Conservation (phyloP, 1,284 basidiomycete genomes). For the Paramarasmius palmivorus region DNA sequence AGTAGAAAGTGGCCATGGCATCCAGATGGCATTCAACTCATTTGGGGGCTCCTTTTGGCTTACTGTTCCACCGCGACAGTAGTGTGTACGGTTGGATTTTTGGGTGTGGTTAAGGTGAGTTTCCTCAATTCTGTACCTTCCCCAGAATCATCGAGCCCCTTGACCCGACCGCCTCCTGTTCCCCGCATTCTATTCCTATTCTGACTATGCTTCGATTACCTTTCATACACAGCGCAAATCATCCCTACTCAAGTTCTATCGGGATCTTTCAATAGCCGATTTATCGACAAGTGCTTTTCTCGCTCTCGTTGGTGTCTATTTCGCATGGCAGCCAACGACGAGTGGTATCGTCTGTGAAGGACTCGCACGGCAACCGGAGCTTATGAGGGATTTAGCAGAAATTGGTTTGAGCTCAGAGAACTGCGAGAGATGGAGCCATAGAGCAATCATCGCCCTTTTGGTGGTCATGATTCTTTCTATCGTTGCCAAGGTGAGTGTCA, state of each 20-base stretch:
- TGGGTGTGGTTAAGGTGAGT: conserved; percentile 67
- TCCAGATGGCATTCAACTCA: conserved; percentile 59
- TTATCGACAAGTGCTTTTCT: conserved; percentile 64
- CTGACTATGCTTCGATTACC: neutral
- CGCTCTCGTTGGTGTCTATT: conserved; percentile 55
- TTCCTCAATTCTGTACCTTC: neutral
- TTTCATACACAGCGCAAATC: conserved; percentile 44
- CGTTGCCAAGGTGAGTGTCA: conserved; percentile 57
- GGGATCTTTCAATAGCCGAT: conserved; percentile 76
- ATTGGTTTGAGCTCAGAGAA: conserved; percentile 74
- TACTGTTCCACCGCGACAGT: conserved; percentile 66
- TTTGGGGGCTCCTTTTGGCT: conserved; percentile 63
- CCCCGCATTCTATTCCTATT: neutral
- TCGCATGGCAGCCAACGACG: conserved; percentile 54
- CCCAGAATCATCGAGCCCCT: neutral
- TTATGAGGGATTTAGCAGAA: conserved; percentile 69
- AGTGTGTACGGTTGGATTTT: conserved; percentile 61
- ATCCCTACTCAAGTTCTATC: conserved; percentile 58
- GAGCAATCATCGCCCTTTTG: conserved; percentile 51
- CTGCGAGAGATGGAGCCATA: conserved; percentile 75
- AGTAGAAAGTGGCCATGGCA: conserved; percentile 39
- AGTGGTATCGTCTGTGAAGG: conserved; percentile 70
- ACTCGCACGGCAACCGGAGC: conserved; percentile 68
- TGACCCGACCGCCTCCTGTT: neutral
- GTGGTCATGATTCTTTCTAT: conserved; percentile 59